phyloP scores from a whole-genome alignment of 2,329 filamentous ascomycete species.

The Zymoseptoria tritici region DNA sequence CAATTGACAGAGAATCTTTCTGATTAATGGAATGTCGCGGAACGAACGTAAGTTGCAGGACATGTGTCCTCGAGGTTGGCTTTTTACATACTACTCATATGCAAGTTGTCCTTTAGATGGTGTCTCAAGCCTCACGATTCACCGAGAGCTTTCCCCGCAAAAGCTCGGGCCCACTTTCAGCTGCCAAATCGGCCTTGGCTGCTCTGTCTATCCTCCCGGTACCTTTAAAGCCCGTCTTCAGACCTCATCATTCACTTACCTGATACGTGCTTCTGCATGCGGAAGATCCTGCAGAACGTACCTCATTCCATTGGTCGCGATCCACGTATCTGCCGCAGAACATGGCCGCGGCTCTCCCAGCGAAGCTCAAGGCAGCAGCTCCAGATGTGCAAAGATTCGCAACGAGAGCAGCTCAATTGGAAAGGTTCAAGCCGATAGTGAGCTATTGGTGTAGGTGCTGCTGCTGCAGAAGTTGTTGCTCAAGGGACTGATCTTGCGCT shows the following conservation, averaged over 20 bases:
- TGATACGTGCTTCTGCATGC: not conserved
- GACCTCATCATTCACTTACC: not conserved
- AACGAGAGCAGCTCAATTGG: conserved; percentile 74
- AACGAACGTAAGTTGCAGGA: not conserved
- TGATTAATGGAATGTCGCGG: not conserved
- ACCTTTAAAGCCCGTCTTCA: not conserved
- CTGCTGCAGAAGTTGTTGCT: conserved; percentile 5
- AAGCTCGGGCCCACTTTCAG: not conserved
- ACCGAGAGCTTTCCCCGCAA: not conserved
- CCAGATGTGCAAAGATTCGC: conserved; percentile 81
- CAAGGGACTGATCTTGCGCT: conserved; percentile 8
- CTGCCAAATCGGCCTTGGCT: not conserved
- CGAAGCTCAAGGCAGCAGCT: conserved; percentile 56
- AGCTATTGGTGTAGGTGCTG: conserved; percentile 82
- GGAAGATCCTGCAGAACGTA: not conserved
- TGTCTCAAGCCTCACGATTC: not conserved
- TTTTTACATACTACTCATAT: not conserved
- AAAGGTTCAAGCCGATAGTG: conserved; percentile 75
- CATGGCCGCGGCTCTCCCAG: conserved; percentile 68
- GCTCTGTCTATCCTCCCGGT: not conserved
- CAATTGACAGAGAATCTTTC: not conserved
- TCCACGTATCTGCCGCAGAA: not conserved
- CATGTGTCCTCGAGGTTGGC: not conserved
- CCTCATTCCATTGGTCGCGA: not conserved
- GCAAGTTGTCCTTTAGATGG: not conserved